phyloP scores from a whole-genome alignment of 1,139 yeast species.

The Taphrina pruni region DNA sequence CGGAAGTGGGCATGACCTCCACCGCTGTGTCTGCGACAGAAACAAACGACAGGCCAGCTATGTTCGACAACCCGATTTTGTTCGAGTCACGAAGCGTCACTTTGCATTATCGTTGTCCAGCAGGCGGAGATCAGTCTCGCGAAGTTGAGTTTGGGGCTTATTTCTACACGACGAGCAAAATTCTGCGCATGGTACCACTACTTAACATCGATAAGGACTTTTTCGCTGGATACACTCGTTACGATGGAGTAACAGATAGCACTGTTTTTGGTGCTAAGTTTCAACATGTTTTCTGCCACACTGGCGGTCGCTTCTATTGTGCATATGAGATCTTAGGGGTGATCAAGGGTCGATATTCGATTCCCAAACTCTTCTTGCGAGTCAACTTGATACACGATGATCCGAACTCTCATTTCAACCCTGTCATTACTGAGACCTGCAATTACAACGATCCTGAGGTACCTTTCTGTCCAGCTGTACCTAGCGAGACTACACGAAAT shows the following conservation, averaged over 20 bases:
- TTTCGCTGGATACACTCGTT: background rate
- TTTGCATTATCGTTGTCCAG: background rate
- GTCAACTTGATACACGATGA: conserved; percentile 1
- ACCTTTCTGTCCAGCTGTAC: background rate
- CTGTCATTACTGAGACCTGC: background rate
- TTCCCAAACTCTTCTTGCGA: background rate
- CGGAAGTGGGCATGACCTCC: background rate
- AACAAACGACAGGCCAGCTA: too few relatives aligned
- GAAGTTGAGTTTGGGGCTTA: background rate
- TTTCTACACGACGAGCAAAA: background rate
- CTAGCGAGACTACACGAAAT: background rate
- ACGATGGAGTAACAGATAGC: background rate
- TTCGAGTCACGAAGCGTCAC: background rate
- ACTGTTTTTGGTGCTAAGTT: background rate
- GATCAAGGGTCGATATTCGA: background rate
- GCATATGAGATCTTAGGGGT: background rate
- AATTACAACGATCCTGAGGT: background rate
- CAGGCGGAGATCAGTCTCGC: background rate
- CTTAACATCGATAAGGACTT: background rate
- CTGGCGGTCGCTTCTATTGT: background rate
- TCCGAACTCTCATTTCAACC: background rate
- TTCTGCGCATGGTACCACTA: background rate
- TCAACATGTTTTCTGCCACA: background rate
- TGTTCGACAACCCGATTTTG: background rate
- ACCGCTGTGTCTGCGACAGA: background rate